Evolutionary conservation across 148 eudicot species (phyloP), one percentile per base, ranked within the genome.

Genomic region (Vaccinium vitisidaea): DNA sequence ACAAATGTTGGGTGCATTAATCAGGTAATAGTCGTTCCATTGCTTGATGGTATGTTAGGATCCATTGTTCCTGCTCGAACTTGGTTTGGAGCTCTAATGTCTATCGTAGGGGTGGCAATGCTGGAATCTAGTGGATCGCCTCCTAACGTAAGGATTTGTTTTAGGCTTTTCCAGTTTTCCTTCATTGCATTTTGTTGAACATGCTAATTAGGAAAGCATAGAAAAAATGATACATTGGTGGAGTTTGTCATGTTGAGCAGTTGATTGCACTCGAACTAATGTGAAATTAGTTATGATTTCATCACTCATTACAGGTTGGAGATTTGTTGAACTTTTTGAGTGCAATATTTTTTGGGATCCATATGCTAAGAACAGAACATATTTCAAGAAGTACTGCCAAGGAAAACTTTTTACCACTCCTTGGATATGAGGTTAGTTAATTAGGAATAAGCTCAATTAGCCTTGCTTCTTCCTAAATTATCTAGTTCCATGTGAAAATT

Each of bases 51-150:
- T 79, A 83, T 94, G 88, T 88, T 94, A 58, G 98, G 94, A 83
- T 88, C 93, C 21, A 69, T 63, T n/a, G 82, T 92, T 79, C 93
- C 93, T 67, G 88, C 92, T 27, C 88, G 78, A 79, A 92, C 95
- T 23, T 92, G 95, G 95, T 90, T 94, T 87, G 94, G 94, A 83
- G 94, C 91, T 83, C 83, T 93, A 27, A 87, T 93, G 90, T 94
- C 92, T 19, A 52, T 94, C 30, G 9, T 90, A 52, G 98, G 98
- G n/a, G 91, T 94, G 80, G 92, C 86, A 71, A 87, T 92, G 93
- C 90, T 94, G 81, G 98, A 94, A 86, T 87, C 91, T 82, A 92
- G 95, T 87, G 98, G 98, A 78, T 90, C 98, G 48, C 95, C 98
- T 82, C 98, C 98, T 77, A 79, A 87, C 77, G 98, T 94, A 89